Conservation (phyloP, 2,329 filamentous ascomycete species). For the Exophiala sideris region DNA sequence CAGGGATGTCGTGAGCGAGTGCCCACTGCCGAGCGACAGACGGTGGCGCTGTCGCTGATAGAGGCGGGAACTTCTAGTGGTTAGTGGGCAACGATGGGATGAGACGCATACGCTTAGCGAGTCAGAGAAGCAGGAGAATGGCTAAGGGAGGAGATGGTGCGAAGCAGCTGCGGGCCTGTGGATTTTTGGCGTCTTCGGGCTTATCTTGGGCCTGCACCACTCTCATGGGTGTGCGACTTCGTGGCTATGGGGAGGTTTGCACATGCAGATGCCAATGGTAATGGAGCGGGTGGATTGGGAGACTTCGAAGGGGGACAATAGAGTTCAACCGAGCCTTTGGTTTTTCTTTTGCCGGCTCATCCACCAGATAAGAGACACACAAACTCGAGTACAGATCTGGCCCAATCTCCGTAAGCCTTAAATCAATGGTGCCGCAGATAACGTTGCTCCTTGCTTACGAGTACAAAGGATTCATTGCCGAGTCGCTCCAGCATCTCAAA, state of each 20-base stretch:
- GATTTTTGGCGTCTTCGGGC: background rate
- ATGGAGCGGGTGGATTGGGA: background rate
- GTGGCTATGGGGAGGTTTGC: background rate
- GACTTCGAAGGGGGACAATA: no score
- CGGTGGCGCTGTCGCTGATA: conserved; percentile 10
- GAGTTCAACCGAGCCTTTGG: no score
- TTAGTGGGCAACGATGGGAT: background rate
- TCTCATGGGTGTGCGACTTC: background rate
- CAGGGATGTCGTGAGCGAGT: background rate
- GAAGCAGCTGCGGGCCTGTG: background rate
- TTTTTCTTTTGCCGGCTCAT: no score
- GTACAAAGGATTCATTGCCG: no score
- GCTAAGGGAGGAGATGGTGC: background rate
- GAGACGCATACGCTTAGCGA: background rate
- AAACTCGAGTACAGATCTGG: no score
- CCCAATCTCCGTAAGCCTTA: no score
- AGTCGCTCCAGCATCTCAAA: no score
- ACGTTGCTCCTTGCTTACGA: no score
- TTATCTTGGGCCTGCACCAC: background rate
- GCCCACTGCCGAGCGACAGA: background rate
- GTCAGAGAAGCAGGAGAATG: background rate
- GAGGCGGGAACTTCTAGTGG: conserved; percentile 3
- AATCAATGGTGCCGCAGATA: no score
- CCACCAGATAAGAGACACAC: no score
- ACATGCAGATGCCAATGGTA: background rate